These are phyloP conservation scores for Dactylellina leptospora DNA, from an alignment of 2,329 filamentous ascomycete species.

Conservation along the genomic window DNA sequence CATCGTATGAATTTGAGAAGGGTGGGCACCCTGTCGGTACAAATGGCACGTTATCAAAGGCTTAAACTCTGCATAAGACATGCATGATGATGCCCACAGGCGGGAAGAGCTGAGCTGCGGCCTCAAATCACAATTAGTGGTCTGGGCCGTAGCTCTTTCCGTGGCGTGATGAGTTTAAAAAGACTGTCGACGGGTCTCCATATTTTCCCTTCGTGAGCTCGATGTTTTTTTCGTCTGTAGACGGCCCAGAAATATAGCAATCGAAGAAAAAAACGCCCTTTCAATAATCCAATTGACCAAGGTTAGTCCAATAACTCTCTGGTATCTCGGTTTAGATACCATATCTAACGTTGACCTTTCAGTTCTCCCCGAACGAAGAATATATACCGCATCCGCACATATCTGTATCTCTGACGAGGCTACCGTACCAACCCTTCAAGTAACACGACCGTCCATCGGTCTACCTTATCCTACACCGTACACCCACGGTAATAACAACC, in stretches of 20 bases:
- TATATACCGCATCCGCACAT: too few species aligned
- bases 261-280: background rate
- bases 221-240: background rate
- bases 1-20: background rate
- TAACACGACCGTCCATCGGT: background rate
- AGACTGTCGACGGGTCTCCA: background rate
- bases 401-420: too few species aligned
- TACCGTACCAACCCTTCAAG: too few species aligned
- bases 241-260: background rate
- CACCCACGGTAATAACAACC: background rate
- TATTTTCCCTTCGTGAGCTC: background rate
- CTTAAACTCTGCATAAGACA: conserved; percentile 18
- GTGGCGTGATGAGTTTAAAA: conserved; percentile 36
- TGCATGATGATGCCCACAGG: conserved; percentile 43
- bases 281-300: background rate
- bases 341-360: too few species aligned
- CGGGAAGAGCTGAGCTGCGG: conserved; percentile 14
- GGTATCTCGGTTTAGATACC: too few species aligned
- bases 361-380: too few species aligned
- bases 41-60: conserved; percentile 46
- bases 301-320: too few species aligned
- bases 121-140: conserved; percentile 6
- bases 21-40: conserved; percentile 12
- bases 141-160: background rate
- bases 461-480: background rate